A percentile compares a stretch with the other conserved stretches of the same genome.
phyloP scores from a whole-genome alignment of 2,329 filamentous ascomycete species.

The Rhinocladiella similis region DNA sequence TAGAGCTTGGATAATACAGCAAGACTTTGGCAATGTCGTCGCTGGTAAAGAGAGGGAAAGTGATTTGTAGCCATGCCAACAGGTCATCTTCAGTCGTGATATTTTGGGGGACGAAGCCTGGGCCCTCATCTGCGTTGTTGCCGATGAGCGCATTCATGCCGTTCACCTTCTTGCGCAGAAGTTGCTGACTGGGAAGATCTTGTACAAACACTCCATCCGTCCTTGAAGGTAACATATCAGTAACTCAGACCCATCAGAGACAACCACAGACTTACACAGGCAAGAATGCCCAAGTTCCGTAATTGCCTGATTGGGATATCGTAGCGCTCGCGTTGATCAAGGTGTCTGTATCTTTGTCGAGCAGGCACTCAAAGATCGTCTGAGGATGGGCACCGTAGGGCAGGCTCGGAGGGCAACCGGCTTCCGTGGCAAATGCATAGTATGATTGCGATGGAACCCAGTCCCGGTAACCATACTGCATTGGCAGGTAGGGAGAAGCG shows the following conservation, averaged over 20 bases:
- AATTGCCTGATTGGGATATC: slow-evolving; percentile 37
- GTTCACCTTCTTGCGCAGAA: slow-evolving; percentile 39
- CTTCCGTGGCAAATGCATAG: slow-evolving; percentile 44
- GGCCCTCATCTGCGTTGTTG: slow-evolving; percentile 56
- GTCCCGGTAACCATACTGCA: slow-evolving; percentile 54
- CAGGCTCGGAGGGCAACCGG: slow-evolving; percentile 40
- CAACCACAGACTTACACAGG: slow-evolving; percentile 35
- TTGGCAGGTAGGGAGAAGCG: slow-evolving; percentile 55
- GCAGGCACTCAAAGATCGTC: slow-evolving; percentile 46
- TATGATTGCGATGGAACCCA: slow-evolving; percentile 48
- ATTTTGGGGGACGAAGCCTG: slow-evolving; percentile 45
- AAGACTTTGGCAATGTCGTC: slow-evolving; percentile 43
- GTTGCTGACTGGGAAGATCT: slow-evolving; percentile 39
- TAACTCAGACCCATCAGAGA: not conserved
- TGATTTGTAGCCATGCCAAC: slow-evolving; percentile 39
- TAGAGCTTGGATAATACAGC: slow-evolving; percentile 38
- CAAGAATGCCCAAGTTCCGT: slow-evolving; percentile 46
- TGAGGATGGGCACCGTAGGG: slow-evolving; percentile 31
- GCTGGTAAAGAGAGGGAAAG: slow-evolving; percentile 44
- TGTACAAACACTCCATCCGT: slow-evolving; percentile 45
- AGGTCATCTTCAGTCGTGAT: slow-evolving; percentile 46
- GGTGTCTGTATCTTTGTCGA: slow-evolving; percentile 36
- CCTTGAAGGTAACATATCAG: not conserved
- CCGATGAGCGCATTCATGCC: slow-evolving; percentile 39
- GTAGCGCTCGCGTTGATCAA: slow-evolving; percentile 40